Evolutionary conservation across 805 yeast genomes (phyloP).

Genomic region (Candida broadrunensis): DNA sequence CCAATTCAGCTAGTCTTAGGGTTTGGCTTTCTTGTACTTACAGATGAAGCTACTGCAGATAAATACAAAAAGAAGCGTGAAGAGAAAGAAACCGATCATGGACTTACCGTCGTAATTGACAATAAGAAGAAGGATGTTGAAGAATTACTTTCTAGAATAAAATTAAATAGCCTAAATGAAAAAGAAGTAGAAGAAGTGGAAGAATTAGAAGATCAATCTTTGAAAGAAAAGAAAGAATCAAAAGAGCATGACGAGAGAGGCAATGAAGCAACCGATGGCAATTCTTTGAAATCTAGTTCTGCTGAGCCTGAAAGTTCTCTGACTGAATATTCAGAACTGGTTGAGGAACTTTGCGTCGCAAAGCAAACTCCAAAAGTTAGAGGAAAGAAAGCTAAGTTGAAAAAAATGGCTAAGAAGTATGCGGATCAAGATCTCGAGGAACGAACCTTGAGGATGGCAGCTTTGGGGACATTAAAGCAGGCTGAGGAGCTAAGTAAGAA

Average conservation of each 20-base stretch:
- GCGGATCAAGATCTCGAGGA: slow-evolving; percentile 93
- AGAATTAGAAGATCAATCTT: neutral
- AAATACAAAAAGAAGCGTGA: slow-evolving; percentile 24
- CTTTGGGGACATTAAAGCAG: slow-evolving; percentile 78
- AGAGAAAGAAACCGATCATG: slow-evolving; percentile 33
- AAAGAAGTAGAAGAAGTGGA: neutral
- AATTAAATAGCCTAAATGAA: neutral
- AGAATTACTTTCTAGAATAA: slow-evolving; percentile 4
- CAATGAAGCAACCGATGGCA: neutral
- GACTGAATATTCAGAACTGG: neutral
- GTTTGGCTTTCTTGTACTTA: slow-evolving; percentile 73
- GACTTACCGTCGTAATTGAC: slow-evolving; percentile 31
- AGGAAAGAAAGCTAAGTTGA: slow-evolving; percentile 82
- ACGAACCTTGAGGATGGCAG: slow-evolving; percentile 67
- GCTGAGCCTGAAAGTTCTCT: neutral
- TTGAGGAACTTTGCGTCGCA: neutral
- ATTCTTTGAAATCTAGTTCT: neutral
- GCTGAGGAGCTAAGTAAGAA: slow-evolving; percentile 27
- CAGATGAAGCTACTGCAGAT: slow-evolving; percentile 53
- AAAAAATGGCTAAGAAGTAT: slow-evolving; percentile 79
- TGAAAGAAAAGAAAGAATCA: neutral
- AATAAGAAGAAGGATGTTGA: slow-evolving; percentile 33
- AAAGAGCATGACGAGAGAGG: neutral
- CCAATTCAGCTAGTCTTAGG: slow-evolving; percentile 92
- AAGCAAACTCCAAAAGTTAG: slow-evolving; percentile 48